These are phyloP conservation scores for Flaveria robusta DNA, from an alignment of 129 eudicot species.

Conservation along the genomic window DNA sequence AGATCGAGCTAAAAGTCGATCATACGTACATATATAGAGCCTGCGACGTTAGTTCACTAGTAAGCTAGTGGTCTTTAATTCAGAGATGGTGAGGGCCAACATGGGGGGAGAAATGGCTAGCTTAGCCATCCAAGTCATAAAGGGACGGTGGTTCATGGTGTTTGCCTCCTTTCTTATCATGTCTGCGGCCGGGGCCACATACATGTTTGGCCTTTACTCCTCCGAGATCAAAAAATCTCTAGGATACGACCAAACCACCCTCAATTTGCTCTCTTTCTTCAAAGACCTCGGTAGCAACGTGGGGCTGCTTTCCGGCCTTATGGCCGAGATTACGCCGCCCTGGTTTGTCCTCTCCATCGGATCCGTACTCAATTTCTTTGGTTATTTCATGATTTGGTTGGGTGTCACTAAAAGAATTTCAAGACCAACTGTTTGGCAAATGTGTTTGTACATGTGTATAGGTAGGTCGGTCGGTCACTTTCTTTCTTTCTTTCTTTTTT, in stretches of 20 bases:
- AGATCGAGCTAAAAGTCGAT: too few species aligned
- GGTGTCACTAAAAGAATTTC: constrained; percentile 67
- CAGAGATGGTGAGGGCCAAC: background rate
- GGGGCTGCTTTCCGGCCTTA: constrained; percentile 70
- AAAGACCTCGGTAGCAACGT: constrained; percentile 79
- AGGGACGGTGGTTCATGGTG: constrained; percentile 94
- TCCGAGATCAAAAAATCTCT: constrained; percentile 51
- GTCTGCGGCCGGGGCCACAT: constrained; percentile 84
- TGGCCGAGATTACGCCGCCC: constrained; percentile 76
- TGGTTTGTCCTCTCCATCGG: constrained; percentile 75
- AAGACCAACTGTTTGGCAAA: constrained; percentile 73
- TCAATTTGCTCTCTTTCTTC: constrained; percentile 74
- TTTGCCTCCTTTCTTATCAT: constrained; percentile 76
- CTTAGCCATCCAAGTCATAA: constrained; percentile 50
- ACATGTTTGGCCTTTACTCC: constrained; percentile 83
- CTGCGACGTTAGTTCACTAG: too few species aligned
- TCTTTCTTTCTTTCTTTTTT: too few species aligned
- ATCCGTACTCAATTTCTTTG: constrained; percentile 66
- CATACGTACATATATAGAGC: too few species aligned
- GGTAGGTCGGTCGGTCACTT: too few species aligned
- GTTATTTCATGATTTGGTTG: constrained; percentile 91
- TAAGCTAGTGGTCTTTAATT: too few species aligned
- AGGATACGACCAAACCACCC: constrained; percentile 81
- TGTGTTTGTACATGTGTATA: constrained; percentile 81
- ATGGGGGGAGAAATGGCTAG: constrained; percentile 24